Percentiles rank a stretch among this genome's conserved stretches.
phyloP scores from a whole-genome alignment of 306 rosid genomes.

The Argentina anserina region DNA sequence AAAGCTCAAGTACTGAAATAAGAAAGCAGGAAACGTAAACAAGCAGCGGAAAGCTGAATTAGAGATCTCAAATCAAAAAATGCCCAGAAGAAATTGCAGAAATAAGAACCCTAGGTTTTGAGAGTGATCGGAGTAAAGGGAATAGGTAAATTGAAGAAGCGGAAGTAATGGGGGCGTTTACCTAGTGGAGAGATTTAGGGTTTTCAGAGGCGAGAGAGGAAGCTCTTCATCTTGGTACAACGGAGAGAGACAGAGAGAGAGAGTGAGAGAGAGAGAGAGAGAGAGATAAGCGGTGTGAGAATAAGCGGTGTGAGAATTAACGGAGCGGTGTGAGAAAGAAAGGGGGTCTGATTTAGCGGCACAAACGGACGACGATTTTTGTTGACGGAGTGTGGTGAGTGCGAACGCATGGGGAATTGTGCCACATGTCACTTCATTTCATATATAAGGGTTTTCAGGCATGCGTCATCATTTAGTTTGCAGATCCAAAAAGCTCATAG shows the following conservation, averaged over 20 bases:
- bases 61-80: background rate
- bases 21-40: background rate
- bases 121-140: background rate
- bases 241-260: slow-evolving; percentile 3
- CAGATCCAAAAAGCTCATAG: too few species aligned
- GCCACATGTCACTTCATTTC: too few species aligned
- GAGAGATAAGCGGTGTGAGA: slow-evolving; percentile 2
- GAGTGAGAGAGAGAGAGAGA: background rate
- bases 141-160: background rate
- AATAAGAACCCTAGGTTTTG: background rate
- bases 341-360: background rate
- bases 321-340: background rate
- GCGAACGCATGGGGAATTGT: background rate
- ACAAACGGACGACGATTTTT: background rate
- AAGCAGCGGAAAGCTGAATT: background rate
- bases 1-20: background rate
- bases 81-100: background rate
- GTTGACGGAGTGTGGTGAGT: slow-evolving; percentile 9
- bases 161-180: background rate
- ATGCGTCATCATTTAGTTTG: too few species aligned
- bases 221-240: background rate
- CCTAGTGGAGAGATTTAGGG: background rate
- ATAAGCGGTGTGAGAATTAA: background rate
- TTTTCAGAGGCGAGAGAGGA: slow-evolving; percentile 2
- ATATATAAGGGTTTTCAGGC: too few species aligned